Evolutionary conservation across 441 rosid species (phyloP).

Genomic region (Populus hybrid): DNA sequence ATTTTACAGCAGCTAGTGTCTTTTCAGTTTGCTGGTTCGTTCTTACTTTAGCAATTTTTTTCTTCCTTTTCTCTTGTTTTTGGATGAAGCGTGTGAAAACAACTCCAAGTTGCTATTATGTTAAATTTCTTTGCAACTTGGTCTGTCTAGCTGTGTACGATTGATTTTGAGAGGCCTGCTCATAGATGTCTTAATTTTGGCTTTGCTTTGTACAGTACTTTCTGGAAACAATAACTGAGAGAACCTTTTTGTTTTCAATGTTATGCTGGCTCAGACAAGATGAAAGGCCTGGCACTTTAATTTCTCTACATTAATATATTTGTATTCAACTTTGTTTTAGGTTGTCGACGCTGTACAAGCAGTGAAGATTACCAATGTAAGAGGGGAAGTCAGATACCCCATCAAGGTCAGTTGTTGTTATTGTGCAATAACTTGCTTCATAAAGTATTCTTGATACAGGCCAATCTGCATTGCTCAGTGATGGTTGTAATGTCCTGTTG

Average conservation of each 20-base stretch:
- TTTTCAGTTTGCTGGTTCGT: background rate
- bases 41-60: background rate
- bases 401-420: constrained; percentile 63
- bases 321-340: constrained; percentile 29
- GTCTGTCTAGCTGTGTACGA: background rate
- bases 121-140: background rate
- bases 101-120: background rate
- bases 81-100: background rate
- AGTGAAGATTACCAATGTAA: constrained; percentile 82
- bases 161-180: background rate
- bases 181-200: background rate
- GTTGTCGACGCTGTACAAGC: constrained; percentile 87
- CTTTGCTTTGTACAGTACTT: background rate
- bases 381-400: constrained; percentile 90
- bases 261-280: background rate
- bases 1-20: background rate
- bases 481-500: constrained; percentile 12
- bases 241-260: background rate
- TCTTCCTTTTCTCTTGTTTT: background rate
- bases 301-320: background rate
- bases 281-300: background rate
- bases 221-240: background rate
- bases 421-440: background rate
- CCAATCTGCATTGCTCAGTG: constrained; percentile 1
- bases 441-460: constrained; percentile 3